These are phyloP conservation scores for Lasiodiplodia citricola DNA, from an alignment of 2,329 filamentous ascomycete genomes.

Conservation along the genomic window DNA sequence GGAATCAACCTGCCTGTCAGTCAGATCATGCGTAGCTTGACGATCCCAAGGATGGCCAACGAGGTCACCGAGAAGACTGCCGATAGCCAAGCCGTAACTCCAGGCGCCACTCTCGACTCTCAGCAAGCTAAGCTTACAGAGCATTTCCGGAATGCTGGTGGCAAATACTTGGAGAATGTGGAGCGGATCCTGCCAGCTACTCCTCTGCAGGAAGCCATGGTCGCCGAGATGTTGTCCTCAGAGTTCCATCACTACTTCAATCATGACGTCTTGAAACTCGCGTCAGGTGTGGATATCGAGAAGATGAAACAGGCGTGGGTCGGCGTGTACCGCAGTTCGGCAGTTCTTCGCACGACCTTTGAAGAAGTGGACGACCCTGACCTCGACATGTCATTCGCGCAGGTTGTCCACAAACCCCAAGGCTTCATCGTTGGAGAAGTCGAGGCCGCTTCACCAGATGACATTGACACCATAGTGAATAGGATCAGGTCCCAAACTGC, in stretches of 20 bases:
- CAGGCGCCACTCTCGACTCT: conserved; percentile 30
- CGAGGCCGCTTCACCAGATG: conserved; percentile 30
- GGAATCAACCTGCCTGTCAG: conserved; percentile 71
- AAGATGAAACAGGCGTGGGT: conserved; percentile 67
- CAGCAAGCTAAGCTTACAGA: conserved; percentile 42
- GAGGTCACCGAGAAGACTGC: conserved; percentile 28
- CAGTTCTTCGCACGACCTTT: conserved; percentile 80
- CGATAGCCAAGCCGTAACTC: conserved; percentile 13
- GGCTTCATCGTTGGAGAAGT: conserved; percentile 45
- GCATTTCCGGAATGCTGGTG: conserved; percentile 44
- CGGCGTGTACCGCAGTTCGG: conserved; percentile 62
- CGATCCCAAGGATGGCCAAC: conserved; percentile 65
- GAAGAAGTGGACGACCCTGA: conserved; percentile 66
- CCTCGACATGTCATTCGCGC: conserved; percentile 62
- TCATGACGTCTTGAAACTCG: conserved; percentile 74
- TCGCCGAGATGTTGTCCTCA: conserved; percentile 80
- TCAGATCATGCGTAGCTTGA: conserved; percentile 74
- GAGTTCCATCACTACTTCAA: conserved; percentile 82
- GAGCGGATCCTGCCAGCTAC: conserved; percentile 75
- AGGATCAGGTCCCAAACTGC: conserved; percentile 43
- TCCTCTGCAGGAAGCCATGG: conserved; percentile 84
- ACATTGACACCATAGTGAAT: conserved; percentile 41
- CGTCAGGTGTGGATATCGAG: conserved; percentile 58
- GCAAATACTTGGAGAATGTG: conserved; percentile 46
- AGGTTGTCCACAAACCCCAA: conserved; percentile 52